Percentiles rank a stretch among this genome's conserved stretches.
These are phyloP conservation scores for Macadamia integrifolia DNA, from an alignment of 164 flowering plant genomes.

Conservation along the genomic window DNA sequence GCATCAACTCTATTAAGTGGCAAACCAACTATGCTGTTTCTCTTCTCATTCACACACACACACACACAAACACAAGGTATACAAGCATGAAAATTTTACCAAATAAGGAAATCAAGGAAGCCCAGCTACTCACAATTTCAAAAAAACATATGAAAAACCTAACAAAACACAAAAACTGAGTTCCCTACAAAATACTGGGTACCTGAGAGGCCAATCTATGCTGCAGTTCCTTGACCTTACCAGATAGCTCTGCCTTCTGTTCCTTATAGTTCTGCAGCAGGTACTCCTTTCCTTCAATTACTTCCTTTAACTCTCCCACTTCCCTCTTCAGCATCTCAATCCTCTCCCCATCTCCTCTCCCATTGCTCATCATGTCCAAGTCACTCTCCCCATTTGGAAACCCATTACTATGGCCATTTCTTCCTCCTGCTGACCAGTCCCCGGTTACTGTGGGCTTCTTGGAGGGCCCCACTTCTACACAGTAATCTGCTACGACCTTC, in stretches of 20 bases:
- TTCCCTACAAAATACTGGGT: slow-evolving; percentile 70
- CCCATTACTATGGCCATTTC: slow-evolving; percentile 63
- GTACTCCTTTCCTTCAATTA: slow-evolving; percentile 81
- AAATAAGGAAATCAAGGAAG: too few species aligned
- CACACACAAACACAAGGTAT: too few species aligned
- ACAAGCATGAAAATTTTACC: too few species aligned
- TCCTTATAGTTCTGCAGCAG: slow-evolving; percentile 83
- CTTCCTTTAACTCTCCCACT: slow-evolving; percentile 75
- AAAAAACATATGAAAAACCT: slow-evolving; percentile 2
- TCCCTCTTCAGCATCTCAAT: slow-evolving; percentile 70
- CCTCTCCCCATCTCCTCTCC: slow-evolving; percentile 50
- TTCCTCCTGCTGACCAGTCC: slow-evolving; percentile 29
- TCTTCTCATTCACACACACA: neutral
- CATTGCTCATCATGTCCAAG: slow-evolving; percentile 35
- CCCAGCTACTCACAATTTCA: too few species aligned
- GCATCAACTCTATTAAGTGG: too few species aligned
- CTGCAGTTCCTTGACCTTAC: slow-evolving; percentile 73
- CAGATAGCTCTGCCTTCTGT: slow-evolving; percentile 69
- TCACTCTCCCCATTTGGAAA: slow-evolving; percentile 34
- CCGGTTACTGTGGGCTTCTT: slow-evolving; percentile 31
- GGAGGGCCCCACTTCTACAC: slow-evolving; percentile 31
- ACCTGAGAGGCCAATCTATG: slow-evolving; percentile 78
- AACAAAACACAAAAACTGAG: slow-evolving; percentile 26
- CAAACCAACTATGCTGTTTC: too few species aligned
- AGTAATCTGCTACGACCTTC: slow-evolving; percentile 87